Conservation (phyloP, 768 basidiomycete species). For the Tylopilus plumbeoviolaceoides region DNA sequence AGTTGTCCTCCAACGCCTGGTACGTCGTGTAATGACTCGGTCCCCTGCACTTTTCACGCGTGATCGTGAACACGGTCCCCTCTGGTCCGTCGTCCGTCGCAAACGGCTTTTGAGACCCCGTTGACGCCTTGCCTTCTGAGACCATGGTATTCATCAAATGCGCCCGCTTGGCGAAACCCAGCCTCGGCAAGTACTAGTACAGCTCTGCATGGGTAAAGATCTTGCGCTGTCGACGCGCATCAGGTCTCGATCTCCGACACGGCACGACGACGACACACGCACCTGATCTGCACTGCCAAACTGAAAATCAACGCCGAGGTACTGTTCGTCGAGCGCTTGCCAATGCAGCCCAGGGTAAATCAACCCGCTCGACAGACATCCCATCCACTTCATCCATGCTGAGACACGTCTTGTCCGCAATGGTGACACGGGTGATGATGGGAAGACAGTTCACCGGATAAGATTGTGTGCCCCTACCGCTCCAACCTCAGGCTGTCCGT, state of each 20-base stretch:
- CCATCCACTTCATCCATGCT: too few relatives aligned
- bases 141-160: conserved; percentile 99
- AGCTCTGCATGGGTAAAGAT: conserved; percentile 98
- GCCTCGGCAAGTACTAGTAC: conserved; percentile 87
- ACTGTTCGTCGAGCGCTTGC: conserved; percentile 98
- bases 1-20: conserved; percentile 67
- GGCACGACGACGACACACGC: conserved; percentile 15
- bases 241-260: not conserved
- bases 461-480: too few relatives aligned
- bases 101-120: conserved; percentile 59
- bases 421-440: too few relatives aligned
- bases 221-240: conserved; percentile 63
- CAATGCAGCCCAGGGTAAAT: conserved; percentile 94
- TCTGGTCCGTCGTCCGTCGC: conserved; percentile 64
- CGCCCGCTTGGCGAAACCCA: conserved; percentile 91
- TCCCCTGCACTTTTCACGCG: conserved; percentile 71
- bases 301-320: conserved; percentile 93
- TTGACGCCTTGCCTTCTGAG: conserved; percentile 57
- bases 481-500: too few relatives aligned
- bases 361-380: conserved; percentile 83
- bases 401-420: too few relatives aligned
- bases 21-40: conserved; percentile 68
- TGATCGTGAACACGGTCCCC: conserved; percentile 78
- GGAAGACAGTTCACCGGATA: too few relatives aligned
- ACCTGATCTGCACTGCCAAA: conserved; percentile 99